phyloP scores from a whole-genome alignment of 2,329 filamentous ascomycete genomes.

The Knufia fluminis region DNA sequence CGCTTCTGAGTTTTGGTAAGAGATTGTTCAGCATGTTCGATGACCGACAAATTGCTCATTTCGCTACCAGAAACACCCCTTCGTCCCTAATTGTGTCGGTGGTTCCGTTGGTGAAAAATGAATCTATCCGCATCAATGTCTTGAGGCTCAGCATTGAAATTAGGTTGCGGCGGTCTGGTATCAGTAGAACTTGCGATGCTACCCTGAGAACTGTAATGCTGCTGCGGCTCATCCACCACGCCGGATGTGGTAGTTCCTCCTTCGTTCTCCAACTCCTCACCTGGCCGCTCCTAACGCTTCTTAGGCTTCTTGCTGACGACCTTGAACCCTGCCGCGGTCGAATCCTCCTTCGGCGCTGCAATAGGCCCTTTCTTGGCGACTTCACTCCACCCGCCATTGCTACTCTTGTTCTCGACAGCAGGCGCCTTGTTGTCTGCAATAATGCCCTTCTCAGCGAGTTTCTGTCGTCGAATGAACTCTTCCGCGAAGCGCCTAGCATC shows the following conservation, averaged over 20 bases:
- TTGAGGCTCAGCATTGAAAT: neutral
- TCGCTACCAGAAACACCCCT: too few species aligned
- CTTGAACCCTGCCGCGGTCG: slow-evolving; percentile 60
- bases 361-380: slow-evolving; percentile 81
- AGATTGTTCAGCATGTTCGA: too few species aligned
- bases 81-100: too few species aligned
- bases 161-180: too few species aligned
- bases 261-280: neutral
- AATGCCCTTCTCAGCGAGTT: slow-evolving; percentile 84
- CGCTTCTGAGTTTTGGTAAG: too few species aligned
- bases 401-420: slow-evolving; percentile 37
- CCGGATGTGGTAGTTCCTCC: neutral
- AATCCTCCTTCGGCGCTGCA: slow-evolving; percentile 40
- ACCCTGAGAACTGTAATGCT: too few species aligned
- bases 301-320: slow-evolving; percentile 91
- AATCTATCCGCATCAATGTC: neutral
- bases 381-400: slow-evolving; percentile 77
- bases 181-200: too few species aligned
- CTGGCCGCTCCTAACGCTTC: slow-evolving; percentile 50
- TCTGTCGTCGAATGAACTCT: slow-evolving; percentile 88
- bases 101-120: too few species aligned
- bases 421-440: slow-evolving; percentile 39
- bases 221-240: neutral
- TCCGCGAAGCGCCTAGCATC: slow-evolving; percentile 89
- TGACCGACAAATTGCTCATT: too few species aligned